These are phyloP conservation scores for Apiospora koreana DNA, from an alignment of 2,329 filamentous ascomycete species.

Conservation along the genomic window DNA sequence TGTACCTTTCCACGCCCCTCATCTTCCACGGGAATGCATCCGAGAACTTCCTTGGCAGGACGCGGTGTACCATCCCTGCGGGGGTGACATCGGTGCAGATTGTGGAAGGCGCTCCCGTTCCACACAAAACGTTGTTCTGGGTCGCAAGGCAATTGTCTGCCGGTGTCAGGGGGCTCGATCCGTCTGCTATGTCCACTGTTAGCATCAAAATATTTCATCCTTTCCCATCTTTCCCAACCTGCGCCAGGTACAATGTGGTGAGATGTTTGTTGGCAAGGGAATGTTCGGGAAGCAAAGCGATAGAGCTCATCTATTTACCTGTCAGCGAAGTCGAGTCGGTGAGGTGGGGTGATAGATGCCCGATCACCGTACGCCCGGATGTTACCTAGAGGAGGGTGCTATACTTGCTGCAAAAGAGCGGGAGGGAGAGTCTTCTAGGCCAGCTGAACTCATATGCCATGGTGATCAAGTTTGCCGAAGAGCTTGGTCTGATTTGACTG, in stretches of 20 bases:
- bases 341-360: neutral
- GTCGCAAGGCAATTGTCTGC: too few relatives aligned
- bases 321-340: neutral
- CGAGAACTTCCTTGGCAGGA: neutral
- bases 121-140: too few relatives aligned
- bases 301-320: neutral
- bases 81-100: neutral
- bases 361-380: neutral
- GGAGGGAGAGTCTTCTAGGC: neutral
- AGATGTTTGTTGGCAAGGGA: neutral
- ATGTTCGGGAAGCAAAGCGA: neutral
- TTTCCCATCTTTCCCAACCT: too few relatives aligned
- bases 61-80: neutral
- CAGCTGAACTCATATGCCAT: neutral
- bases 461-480: neutral
- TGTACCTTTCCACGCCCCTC: neutral
- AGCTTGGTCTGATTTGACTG: neutral
- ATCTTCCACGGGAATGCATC: neutral
- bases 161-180: too few relatives aligned
- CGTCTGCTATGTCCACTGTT: too few relatives aligned
- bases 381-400: neutral
- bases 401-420: neutral
- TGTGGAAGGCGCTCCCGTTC: neutral
- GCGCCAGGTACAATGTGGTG: too few relatives aligned
- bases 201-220: too few relatives aligned